Conservation (phyloP, 345 rosid species). For the Streptanthus diversifolius region DNA sequence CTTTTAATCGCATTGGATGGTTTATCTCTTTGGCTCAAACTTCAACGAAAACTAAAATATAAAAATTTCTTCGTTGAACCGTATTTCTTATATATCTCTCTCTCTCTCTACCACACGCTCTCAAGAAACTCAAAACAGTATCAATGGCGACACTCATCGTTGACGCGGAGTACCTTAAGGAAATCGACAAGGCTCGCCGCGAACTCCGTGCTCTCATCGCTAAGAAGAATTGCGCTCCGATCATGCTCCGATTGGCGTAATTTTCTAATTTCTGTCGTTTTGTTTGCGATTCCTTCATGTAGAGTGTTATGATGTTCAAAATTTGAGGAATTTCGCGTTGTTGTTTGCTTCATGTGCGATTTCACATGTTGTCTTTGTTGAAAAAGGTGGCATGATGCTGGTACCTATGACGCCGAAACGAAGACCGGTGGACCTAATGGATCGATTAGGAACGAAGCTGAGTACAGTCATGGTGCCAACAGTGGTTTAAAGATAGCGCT, state of each 20-base stretch:
- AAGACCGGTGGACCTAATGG: constrained; percentile 91
- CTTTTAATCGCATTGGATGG: constrained; percentile 15
- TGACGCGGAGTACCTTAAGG: constrained; percentile 69
- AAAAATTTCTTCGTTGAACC: background rate
- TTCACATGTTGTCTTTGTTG: background rate
- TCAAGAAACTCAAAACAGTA: background rate
- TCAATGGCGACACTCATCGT: constrained; percentile 66
- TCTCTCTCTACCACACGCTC: background rate
- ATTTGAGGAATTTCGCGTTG: background rate
- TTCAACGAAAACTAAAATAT: constrained; percentile 5
- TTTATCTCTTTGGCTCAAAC: constrained; percentile 26
- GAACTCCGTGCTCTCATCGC: constrained; percentile 81
- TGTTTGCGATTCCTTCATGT: background rate
- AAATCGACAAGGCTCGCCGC: constrained; percentile 78
- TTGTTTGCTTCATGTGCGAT: background rate
- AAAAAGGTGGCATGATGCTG: constrained; percentile 85
- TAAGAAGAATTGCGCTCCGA: constrained; percentile 76
- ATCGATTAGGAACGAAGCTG: constrained; percentile 77
- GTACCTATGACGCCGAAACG: constrained; percentile 62
- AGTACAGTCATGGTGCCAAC: constrained; percentile 64
- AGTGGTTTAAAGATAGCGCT: constrained; percentile 72
- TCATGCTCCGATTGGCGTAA: constrained; percentile 94
- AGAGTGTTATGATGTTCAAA: background rate
- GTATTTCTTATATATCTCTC: background rate
- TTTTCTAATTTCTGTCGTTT: background rate